phyloP scores from a whole-genome alignment of 768 basidiomycete species.

The Leucosporidium yakuticum region DNA sequence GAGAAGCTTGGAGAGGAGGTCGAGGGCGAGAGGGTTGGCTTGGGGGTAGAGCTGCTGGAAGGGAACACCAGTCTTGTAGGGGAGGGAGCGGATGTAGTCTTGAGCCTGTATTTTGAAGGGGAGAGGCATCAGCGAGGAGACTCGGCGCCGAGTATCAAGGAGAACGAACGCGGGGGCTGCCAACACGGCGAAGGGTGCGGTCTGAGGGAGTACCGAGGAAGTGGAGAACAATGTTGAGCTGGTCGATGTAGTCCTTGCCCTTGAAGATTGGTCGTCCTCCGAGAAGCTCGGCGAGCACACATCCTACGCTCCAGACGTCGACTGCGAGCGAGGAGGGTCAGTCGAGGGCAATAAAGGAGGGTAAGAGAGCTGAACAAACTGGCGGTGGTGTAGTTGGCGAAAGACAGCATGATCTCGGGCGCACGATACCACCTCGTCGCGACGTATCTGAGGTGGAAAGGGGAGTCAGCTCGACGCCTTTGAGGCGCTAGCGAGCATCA shows the following conservation, averaged over 20 bases:
- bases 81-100: slow-evolving; percentile 95
- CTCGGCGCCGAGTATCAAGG: neutral
- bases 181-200: slow-evolving; percentile 90
- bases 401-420: slow-evolving; percentile 92
- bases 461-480: neutral
- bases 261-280: slow-evolving; percentile 55
- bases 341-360: neutral
- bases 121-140: slow-evolving; percentile 11
- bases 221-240: slow-evolving; percentile 86
- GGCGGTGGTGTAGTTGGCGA: slow-evolving; percentile 44
- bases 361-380: slow-evolving; percentile 37
- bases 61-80: slow-evolving; percentile 89
- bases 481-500: neutral
- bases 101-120: slow-evolving; percentile 58
- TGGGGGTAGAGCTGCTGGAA: slow-evolving; percentile 88
- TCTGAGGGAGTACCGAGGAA: slow-evolving; percentile 97
- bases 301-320: slow-evolving; percentile 50
- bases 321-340: slow-evolving; percentile 29
- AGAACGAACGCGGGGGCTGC: slow-evolving; percentile 73
- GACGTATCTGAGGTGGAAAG: slow-evolving; percentile 44
- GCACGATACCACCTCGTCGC: slow-evolving; percentile 99
- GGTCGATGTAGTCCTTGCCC: slow-evolving; percentile 97
- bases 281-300: slow-evolving; percentile 49
- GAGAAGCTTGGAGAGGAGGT: slow-evolving; percentile 81
- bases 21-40: slow-evolving; percentile 89